phyloP scores from a whole-genome alignment of 192 early-diverging fungal genomes.

The Coemansia sp. region DNA sequence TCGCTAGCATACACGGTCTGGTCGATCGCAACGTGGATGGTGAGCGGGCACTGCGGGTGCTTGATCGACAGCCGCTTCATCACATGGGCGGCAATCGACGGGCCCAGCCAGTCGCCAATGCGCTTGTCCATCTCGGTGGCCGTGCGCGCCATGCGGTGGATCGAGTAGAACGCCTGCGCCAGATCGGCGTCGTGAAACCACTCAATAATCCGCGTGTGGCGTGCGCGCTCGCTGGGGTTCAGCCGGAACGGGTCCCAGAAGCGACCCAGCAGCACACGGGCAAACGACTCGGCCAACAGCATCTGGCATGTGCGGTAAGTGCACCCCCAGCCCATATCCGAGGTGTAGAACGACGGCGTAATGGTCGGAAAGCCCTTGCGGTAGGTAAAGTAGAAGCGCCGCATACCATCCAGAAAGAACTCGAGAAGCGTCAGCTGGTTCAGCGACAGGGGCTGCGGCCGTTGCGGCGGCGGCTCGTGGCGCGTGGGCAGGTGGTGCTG shows the following conservation, averaged over 20 bases:
- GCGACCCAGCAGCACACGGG: constrained; percentile 41
- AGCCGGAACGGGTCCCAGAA: constrained; percentile 51
- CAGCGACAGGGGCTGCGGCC: constrained; percentile 36
- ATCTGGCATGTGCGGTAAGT: constrained; percentile 55
- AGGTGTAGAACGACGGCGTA: constrained; percentile 54
- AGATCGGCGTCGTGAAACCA: constrained; percentile 49
- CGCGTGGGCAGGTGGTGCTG: constrained; percentile 33
- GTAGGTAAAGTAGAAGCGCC: constrained; percentile 52
- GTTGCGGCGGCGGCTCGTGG: constrained; percentile 1
- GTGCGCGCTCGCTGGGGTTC: constrained; percentile 20
- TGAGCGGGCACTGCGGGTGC: constrained; percentile 42
- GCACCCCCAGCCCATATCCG: constrained; percentile 55
- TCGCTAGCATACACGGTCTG: constrained; percentile 49
- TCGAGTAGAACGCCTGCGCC: constrained; percentile 44
- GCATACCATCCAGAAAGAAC: constrained; percentile 52
- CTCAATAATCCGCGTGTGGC: constrained; percentile 42
- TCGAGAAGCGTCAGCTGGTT: constrained; percentile 52
- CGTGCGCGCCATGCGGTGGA: constrained; percentile 51
- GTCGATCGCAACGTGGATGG: constrained; percentile 51
- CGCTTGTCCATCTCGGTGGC: constrained; percentile 51
- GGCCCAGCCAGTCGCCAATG: constrained; percentile 54
- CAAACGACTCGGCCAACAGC: constrained; percentile 51
- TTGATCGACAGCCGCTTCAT: constrained; percentile 47
- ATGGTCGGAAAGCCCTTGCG: constrained; percentile 52
- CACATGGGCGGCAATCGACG: constrained; percentile 52